Base-by-base conservation (phyloP, 129 eudicot genomes). In the Gnaphalium uliginosum region DNA sequence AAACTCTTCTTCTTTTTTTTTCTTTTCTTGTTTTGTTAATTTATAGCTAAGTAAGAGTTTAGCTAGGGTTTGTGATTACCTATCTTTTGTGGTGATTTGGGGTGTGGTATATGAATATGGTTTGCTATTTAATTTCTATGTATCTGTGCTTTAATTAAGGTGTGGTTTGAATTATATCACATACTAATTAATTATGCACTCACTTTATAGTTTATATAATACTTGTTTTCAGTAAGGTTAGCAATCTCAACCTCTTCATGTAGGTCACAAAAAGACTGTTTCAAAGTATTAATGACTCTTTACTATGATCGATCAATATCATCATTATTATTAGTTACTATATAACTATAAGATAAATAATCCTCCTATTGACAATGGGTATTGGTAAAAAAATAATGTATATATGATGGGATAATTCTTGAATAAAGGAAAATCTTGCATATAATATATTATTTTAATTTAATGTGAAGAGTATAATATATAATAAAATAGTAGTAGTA, bases 91-190 rank as follows among this genome's bases (percentile, higher is more conserved):
- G 66, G 81, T 78, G 56, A 76, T 84, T 79, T 84, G 85, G 95
- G 91, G 76, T 84, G 82, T 81, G 95, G 95, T 84, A 86, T 86
- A 89, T 86, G 87, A 74, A 82, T 85, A 85, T 82, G 87, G 85
- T 69, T 78, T 68, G 76, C 69, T 59, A 59, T 72, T 71, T 70
- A 13, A 62, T 57, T 27, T 63, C 24, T 43, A 46, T 84, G 84
- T 72, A 70, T 74, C 75, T 79, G 81, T 72, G 84, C 51, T 62
- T 81, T 83, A 70, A 81, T 78, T 81, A 74, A 83, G 78, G 75
- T 35, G 81, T 81, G 88, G 74, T 85, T 75, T 74, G 63, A 66
- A 57, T 46, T 73, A 78, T 51, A 72, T 66, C 15, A 48, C 53
- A 41, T 14, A 77, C 18, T 57, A 6, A 53, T 53, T 69, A n/a